A percentile compares a stretch with the other conserved stretches of the same genome.
phyloP scores from a whole-genome alignment of 768 basidiomycete species.

The Coprinopsis cinerea region DNA sequence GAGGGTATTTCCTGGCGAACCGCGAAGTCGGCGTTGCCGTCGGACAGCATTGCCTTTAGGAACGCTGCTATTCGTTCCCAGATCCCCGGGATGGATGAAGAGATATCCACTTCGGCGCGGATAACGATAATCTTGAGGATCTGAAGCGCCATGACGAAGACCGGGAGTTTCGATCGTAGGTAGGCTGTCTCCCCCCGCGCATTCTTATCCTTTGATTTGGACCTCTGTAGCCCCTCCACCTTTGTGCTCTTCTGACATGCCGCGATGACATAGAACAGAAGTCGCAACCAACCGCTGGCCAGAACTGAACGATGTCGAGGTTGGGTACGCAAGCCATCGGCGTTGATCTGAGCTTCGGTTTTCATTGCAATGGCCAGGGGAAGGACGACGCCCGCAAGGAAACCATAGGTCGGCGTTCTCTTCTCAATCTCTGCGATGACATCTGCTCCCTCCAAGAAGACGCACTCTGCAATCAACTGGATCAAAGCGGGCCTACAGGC shows the following conservation, averaged over 20 bases:
- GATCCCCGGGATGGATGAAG: slow-evolving; percentile 44
- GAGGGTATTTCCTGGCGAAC: slow-evolving; percentile 37
- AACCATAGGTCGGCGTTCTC: slow-evolving; percentile 48
- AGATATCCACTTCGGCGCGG: slow-evolving; percentile 57
- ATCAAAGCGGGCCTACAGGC: slow-evolving; percentile 37
- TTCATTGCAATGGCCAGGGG: slow-evolving; percentile 54
- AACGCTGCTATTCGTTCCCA: slow-evolving; percentile 60
- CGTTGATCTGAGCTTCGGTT: slow-evolving; percentile 38
- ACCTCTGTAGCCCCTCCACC: slow-evolving; percentile 21
- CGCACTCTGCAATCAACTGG: slow-evolving; percentile 34
- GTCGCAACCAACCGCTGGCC: slow-evolving; percentile 52
- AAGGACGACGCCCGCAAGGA: slow-evolving; percentile 58
- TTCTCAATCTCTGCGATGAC: slow-evolving; percentile 53
- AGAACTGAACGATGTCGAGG: slow-evolving; percentile 41
- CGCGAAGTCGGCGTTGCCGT: slow-evolving; percentile 62
- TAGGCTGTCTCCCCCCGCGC: slow-evolving; percentile 19
- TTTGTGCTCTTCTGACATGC: slow-evolving; percentile 38
- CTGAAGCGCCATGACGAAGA: slow-evolving; percentile 51
- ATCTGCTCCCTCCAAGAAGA: slow-evolving; percentile 46
- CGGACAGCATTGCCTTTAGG: slow-evolving; percentile 42
- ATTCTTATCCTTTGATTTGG: slow-evolving; percentile 40
- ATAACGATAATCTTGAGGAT: slow-evolving; percentile 62
- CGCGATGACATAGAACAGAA: slow-evolving; percentile 53
- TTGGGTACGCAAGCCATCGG: slow-evolving; percentile 37
- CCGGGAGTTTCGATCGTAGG: slow-evolving; percentile 31